Conservation (phyloP, 1,284 basidiomycete species). For the Vanrija humicola region DNA sequence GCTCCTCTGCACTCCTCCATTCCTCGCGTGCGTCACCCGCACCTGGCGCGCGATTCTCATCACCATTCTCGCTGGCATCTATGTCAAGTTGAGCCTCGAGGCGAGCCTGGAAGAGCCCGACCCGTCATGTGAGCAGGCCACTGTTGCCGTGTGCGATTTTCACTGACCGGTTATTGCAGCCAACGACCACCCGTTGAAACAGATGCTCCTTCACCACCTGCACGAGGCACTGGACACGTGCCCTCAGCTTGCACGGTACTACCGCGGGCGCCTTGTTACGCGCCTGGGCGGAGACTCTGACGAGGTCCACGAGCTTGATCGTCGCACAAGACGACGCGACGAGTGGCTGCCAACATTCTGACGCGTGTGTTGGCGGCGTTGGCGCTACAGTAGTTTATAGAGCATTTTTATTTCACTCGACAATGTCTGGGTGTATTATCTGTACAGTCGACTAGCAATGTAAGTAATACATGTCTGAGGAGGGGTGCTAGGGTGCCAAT, state of each 20-base stretch:
- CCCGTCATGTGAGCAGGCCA: conserved; percentile 7
- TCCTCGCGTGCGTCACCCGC: not conserved
- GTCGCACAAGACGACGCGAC: conserved; percentile 25
- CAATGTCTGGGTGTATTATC: too few relatives aligned
- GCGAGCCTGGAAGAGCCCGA: conserved; percentile 5
- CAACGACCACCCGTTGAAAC: conserved; percentile 41
- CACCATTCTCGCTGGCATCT: not conserved
- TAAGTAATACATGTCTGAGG: too few relatives aligned
- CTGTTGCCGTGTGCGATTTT: not conserved
- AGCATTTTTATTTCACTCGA: too few relatives aligned
- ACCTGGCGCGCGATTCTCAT: conserved; percentile 9
- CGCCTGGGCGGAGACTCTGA: conserved; percentile 31
- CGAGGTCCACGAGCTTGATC: conserved; percentile 35
- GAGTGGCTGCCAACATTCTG: conserved; percentile 36
- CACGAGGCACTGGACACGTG: conserved; percentile 41
- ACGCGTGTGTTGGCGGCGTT: too few relatives aligned
- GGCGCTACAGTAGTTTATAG: too few relatives aligned
- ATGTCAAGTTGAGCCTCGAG: conserved; percentile 9
- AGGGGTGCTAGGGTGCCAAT: too few relatives aligned
- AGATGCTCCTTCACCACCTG: conserved; percentile 36
- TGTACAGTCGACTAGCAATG: too few relatives aligned
- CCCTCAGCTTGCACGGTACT: conserved; percentile 34
- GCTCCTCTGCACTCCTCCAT: conserved; percentile 1
- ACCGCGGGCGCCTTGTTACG: conserved; percentile 29
- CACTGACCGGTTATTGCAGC: conserved; percentile 18